phyloP scores from a whole-genome alignment of 1,139 yeast species.

The Diutina pseudorugosa region DNA sequence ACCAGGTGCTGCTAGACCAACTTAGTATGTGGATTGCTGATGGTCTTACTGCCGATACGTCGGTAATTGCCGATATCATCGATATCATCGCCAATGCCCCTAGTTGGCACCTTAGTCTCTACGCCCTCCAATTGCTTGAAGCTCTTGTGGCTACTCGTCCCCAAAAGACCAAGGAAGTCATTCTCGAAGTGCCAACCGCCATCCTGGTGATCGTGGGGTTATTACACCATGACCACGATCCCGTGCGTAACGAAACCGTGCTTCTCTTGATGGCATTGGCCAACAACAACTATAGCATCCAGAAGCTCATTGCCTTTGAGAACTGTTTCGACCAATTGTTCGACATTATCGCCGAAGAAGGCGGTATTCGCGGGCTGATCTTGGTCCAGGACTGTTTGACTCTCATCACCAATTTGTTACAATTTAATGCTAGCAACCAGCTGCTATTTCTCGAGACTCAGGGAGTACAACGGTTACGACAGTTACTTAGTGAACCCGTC shows the following conservation, averaged over 20 bases:
- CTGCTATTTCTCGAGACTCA: conserved; percentile 79
- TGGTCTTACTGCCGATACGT: conserved; percentile 65
- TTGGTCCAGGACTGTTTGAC: conserved; percentile 84
- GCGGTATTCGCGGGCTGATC: conserved; percentile 83
- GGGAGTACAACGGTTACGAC: conserved; percentile 54
- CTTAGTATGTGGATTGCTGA: conserved; percentile 94
- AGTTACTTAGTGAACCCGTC: conserved; percentile 50
- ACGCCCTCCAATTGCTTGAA: conserved; percentile 75
- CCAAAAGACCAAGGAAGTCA: conserved; percentile 56
- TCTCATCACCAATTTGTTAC: conserved; percentile 57
- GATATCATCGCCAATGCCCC: conserved; percentile 36
- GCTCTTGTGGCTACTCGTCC: conserved; percentile 76
- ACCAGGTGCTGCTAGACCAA: conserved; percentile 53
- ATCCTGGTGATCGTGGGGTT: conserved; percentile 61
- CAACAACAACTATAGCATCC: conserved; percentile 75
- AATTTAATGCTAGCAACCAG: conserved; percentile 85
- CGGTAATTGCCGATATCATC: conserved; percentile 45
- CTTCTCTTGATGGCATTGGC: conserved; percentile 74
- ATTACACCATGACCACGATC: conserved; percentile 67
- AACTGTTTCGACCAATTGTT: conserved; percentile 80
- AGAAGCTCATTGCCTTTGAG: conserved; percentile 89
- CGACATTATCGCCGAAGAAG: conserved; percentile 70
- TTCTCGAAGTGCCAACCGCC: conserved; percentile 68
- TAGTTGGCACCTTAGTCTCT: conserved; percentile 69
- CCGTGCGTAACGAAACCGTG: conserved; percentile 82